A percentile compares a stretch with the other conserved stretches of the same genome.
Conservation (phyloP, 805 yeast genomes). For the Saturnispora galanensis region DNA sequence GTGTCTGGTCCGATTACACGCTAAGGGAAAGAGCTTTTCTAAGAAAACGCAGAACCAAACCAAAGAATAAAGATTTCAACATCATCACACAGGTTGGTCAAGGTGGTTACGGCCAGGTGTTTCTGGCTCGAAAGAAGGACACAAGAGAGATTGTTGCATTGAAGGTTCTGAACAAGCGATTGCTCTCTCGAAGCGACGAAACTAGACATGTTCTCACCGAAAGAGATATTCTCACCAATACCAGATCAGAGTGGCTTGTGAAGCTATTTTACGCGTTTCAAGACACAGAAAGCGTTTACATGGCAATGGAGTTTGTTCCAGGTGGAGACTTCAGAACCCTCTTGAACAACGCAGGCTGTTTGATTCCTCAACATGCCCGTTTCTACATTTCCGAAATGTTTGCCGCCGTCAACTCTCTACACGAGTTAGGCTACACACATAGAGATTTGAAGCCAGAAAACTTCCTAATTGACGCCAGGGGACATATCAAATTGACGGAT, state of each 20-base stretch:
- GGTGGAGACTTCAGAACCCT: conserved; percentile 98
- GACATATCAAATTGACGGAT: conserved; percentile 90
- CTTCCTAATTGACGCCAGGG: conserved; percentile 78
- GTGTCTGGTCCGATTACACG: conserved; percentile 68
- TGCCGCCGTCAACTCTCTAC: conserved; percentile 85
- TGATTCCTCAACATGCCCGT: conserved; percentile 91
- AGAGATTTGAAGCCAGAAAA: conserved; percentile 95
- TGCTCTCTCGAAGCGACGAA: conserved; percentile 83
- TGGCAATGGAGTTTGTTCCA: conserved; percentile 99
- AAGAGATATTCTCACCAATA: conserved; percentile 92
- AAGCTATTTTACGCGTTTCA: conserved; percentile 91
- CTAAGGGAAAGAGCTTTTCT: conserved; percentile 78
- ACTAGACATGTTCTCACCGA: conserved; percentile 94
- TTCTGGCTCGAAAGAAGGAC: conserved; percentile 85
- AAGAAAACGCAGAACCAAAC: conserved; percentile 83
- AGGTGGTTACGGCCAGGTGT: conserved; percentile 99
- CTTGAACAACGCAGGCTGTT: conserved; percentile 83
- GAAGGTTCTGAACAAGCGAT: conserved; percentile 79
- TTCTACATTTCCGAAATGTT: conserved; percentile 96
- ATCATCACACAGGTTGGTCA: conserved; percentile 98
- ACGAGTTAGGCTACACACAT: conserved; percentile 91
- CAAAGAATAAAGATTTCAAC: conserved; percentile 90
- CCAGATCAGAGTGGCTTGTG: conserved; percentile 93
- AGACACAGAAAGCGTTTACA: conserved; percentile 76
- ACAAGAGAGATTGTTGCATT: conserved; percentile 93